Base-by-base conservation (phyloP, 768 basidiomycete genomes). In the Leccinum subgranulosum region DNA sequence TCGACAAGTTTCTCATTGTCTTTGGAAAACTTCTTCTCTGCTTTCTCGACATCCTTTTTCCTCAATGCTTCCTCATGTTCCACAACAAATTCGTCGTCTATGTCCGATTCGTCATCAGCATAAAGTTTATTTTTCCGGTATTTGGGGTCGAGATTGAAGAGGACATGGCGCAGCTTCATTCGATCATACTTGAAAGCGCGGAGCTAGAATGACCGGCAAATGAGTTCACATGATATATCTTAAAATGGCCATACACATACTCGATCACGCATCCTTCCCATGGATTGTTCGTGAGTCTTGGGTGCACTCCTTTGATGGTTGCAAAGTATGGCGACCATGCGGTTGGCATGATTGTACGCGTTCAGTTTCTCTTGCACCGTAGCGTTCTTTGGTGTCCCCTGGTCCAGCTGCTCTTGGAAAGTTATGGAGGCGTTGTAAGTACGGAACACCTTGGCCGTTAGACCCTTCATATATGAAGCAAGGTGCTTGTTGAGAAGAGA, bases 401-500 rank as follows among this genome's bases (percentile, higher is more conserved):
- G 81, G 64, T 95, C 92, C 59, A 98, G 77, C 60, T 96, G 86
- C 47, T 90, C 80, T 70, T 98, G 94, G 79, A 98, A 97, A 2
- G 96, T 97, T 69, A 85, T 86, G 25, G 97, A 98, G 23, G 97
- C 97, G 68, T 99, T 99, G 78, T 91, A 99, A 52, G 97, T 99
- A 93, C 97, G 96, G 81, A 99, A 99, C 27, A 99, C 97, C 73
- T 99, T 99, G 57, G 97, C 97, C 0, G 97, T 96, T 27, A 99
- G 81, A 17, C 97, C 97, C 60, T 94, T 92, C 97, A 98, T 99
- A 72, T 96, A 94, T 28, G 82, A 84, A 47, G 84, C 84, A 58
- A 99, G 80, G 73, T 98, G 94, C 70, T 94, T 95, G 77, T 99
- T 99, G 58, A 99, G 75, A 8, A 79, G 78, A 7, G 82, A 77